These are phyloP conservation scores for Lotus japonicus DNA, from an alignment of 306 rosid species.

Conservation along the genomic window DNA sequence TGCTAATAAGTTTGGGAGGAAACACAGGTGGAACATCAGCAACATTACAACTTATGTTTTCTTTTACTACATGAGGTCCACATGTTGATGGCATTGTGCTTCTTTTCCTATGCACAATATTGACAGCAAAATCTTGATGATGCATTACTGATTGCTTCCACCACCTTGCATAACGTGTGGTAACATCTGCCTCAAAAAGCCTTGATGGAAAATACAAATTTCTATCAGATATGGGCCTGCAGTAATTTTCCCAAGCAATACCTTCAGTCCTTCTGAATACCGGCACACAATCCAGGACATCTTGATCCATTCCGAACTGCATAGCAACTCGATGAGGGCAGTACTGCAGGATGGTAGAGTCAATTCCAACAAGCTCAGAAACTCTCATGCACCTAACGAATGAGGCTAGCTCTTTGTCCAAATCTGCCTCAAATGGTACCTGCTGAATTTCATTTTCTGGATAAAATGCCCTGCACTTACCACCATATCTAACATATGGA, in stretches of 20 bases:
- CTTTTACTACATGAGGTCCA: too few species aligned
- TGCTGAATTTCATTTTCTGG: slow-evolving; percentile 19
- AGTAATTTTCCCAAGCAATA: slow-evolving; percentile 32
- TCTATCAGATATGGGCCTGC: neutral
- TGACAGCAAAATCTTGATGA: neutral
- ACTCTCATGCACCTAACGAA: slow-evolving; percentile 34
- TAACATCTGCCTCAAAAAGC: slow-evolving; percentile 29
- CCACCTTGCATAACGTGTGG: slow-evolving; percentile 23
- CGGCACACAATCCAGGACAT: slow-evolving; percentile 23
- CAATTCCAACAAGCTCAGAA: slow-evolving; percentile 41
- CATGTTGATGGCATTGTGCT: too few species aligned
- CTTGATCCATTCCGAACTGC: slow-evolving; percentile 70
- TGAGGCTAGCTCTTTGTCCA: slow-evolving; percentile 8
- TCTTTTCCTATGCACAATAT: too few species aligned
- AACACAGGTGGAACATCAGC: too few species aligned
- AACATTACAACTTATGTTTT: too few species aligned
- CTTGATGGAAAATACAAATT: slow-evolving; percentile 30
- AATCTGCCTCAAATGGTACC: neutral
- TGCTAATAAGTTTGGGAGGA: neutral
- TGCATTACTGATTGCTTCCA: slow-evolving; percentile 2
- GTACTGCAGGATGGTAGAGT: slow-evolving; percentile 18
- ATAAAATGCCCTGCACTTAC: slow-evolving; percentile 12
- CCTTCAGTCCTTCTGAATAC: neutral
- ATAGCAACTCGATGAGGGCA: slow-evolving; percentile 48
- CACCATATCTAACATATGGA: slow-evolving; percentile 28